phyloP scores from a whole-genome alignment of 2,329 filamentous ascomycete genomes.

The Acephala macrosclerotiorum region DNA sequence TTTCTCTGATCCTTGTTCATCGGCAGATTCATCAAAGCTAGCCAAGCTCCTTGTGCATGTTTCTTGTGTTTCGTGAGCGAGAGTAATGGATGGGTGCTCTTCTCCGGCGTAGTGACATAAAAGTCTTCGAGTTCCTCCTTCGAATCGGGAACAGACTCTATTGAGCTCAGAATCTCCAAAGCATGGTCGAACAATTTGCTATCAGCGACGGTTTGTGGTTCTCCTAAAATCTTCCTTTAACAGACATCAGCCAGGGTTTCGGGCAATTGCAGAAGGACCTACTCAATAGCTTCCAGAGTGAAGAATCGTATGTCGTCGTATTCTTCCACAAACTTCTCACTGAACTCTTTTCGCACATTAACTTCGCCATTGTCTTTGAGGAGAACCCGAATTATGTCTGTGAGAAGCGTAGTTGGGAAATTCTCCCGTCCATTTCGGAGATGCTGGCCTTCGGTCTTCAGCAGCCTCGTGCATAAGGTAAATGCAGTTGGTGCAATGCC shows the following conservation, averaged over 20 bases:
- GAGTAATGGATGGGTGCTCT: constrained; percentile 70
- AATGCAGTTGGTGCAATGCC: constrained; percentile 76
- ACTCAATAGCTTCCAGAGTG: constrained; percentile 79
- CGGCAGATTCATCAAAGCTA: constrained; percentile 74
- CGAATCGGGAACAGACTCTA: constrained; percentile 75
- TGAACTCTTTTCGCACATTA: constrained; percentile 73
- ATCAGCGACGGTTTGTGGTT: constrained; percentile 39
- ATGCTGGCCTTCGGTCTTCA: constrained; percentile 79
- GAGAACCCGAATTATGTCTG: constrained; percentile 67
- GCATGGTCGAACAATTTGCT: constrained; percentile 58
- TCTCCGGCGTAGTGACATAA: constrained; percentile 69
- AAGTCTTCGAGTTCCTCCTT: constrained; percentile 73
- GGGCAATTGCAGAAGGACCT: constrained; percentile 47
- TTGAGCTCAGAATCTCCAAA: constrained; percentile 67
- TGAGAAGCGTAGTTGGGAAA: constrained; percentile 74
- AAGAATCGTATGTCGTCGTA: constrained; percentile 88
- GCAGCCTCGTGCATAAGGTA: constrained; percentile 80
- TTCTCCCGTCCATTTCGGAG: constrained; percentile 67
- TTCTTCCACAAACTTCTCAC: constrained; percentile 78
- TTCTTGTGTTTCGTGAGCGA: constrained; percentile 77
- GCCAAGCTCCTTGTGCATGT: constrained; percentile 86
- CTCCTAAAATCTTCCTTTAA: constrained; percentile 46
- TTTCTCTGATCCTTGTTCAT: constrained; percentile 81
- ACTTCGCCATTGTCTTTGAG: constrained; percentile 64
- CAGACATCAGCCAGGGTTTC: constrained; percentile 23